phyloP scores from a whole-genome alignment of 768 basidiomycete species.

The Termitomyces heimii region DNA sequence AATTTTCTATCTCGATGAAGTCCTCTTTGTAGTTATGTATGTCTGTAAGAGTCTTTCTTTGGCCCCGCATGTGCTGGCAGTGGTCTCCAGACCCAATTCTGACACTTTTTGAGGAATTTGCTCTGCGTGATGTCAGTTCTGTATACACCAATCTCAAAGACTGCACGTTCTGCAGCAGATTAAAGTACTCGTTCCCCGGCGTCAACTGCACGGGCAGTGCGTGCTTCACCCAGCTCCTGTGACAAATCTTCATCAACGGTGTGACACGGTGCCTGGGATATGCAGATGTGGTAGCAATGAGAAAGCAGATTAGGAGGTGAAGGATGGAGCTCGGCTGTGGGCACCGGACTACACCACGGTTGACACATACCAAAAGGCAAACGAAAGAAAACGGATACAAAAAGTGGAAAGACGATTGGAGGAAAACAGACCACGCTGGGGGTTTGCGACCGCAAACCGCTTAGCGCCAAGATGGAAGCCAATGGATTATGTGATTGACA shows the following conservation, averaged over 20 bases:
- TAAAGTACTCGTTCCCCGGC: neutral
- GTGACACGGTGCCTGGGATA: too few species aligned
- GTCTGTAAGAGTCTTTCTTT: neutral
- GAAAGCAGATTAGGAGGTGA: too few species aligned
- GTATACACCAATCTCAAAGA: conserved; percentile 3
- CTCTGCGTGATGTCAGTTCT: neutral
- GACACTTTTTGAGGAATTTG: conserved; percentile 1
- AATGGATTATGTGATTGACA: too few species aligned
- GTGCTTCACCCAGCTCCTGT: neutral
- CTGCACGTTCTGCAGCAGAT: neutral
- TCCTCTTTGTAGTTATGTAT: neutral
- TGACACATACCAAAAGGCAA: too few species aligned
- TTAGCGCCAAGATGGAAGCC: too few species aligned
- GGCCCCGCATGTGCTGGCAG: neutral
- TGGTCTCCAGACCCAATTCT: neutral
- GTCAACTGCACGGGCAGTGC: neutral
- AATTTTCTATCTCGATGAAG: neutral
- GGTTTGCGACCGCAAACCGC: too few species aligned
- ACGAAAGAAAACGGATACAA: too few species aligned
- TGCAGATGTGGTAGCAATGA: too few species aligned
- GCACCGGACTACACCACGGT: too few species aligned
- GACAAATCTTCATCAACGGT: neutral
- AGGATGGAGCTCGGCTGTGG: too few species aligned
- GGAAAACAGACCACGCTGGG: too few species aligned
- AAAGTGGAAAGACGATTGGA: too few species aligned